These are phyloP conservation scores for Endocarpon pusillum DNA, from an alignment of 495 filamentous ascomycete species.

Conservation along the genomic window DNA sequence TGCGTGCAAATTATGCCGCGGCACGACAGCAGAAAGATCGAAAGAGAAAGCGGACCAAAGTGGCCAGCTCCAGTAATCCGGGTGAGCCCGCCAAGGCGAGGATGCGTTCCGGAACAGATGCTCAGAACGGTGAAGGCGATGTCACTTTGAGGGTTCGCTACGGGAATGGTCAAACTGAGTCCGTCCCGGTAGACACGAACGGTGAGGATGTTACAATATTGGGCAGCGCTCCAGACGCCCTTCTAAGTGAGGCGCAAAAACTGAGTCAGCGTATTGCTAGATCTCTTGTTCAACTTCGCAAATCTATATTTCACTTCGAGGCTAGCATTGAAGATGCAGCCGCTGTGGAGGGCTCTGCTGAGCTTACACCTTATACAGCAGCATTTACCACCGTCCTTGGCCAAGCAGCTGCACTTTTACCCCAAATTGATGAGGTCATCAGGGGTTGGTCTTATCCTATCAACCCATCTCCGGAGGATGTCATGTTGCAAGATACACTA, in stretches of 20 bases:
- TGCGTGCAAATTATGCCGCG: slow-evolving; percentile 8
- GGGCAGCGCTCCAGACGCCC: slow-evolving; percentile 24
- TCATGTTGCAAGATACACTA: slow-evolving; percentile 36
- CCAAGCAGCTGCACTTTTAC: slow-evolving; percentile 29
- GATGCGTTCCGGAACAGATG: slow-evolving; percentile 21
- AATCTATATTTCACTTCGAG: slow-evolving; percentile 36
- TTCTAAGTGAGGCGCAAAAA: slow-evolving; percentile 32
- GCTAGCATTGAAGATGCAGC: slow-evolving; percentile 15
- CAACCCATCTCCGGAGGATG: slow-evolving; percentile 33
- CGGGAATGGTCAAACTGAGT: slow-evolving; percentile 43
- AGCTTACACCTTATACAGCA: slow-evolving; percentile 18
- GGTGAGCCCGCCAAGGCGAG: slow-evolving; percentile 26
- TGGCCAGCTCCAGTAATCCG: slow-evolving; percentile 25
- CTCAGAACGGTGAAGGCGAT: slow-evolving; percentile 17
- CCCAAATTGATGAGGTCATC: slow-evolving; percentile 38
- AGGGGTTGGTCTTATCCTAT: slow-evolving; percentile 42
- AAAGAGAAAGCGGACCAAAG: slow-evolving; percentile 41
- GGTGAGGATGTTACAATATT: slow-evolving; percentile 17
- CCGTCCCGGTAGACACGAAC: slow-evolving; percentile 27
- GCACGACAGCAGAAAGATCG: slow-evolving; percentile 14
- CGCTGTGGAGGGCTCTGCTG: slow-evolving; percentile 8
- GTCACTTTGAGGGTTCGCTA: slow-evolving; percentile 38
- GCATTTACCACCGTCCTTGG: slow-evolving; percentile 32
- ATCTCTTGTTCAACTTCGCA: slow-evolving; percentile 37
- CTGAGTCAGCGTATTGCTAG: slow-evolving; percentile 38